Percentiles rank a stretch among this genome's conserved stretches.
Evolutionary conservation across 2,329 filamentous ascomycete species (phyloP).

Genomic region (Arthrobotrys pseudoclavata): DNA sequence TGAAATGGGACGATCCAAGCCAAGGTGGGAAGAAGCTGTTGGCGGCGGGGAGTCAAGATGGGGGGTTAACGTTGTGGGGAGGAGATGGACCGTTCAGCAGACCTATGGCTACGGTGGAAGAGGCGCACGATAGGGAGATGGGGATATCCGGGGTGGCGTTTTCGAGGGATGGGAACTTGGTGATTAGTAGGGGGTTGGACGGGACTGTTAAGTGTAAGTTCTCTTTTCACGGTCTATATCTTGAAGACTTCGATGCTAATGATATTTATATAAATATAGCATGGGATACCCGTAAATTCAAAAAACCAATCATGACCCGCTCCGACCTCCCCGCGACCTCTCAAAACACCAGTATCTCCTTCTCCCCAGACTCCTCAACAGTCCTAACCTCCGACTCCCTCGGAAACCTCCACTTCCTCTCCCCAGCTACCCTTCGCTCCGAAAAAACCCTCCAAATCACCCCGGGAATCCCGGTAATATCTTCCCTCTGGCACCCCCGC

Average conservation of each 20-base stretch:
- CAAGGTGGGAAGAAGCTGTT: constrained; percentile 83
- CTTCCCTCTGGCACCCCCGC: constrained; percentile 90
- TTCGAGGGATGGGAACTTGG: constrained; percentile 88
- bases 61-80: constrained; percentile 89
- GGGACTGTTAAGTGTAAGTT: constrained; percentile 80
- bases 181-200: constrained; percentile 86
- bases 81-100: constrained; percentile 83
- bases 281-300: constrained; percentile 98
- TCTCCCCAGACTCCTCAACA: constrained; percentile 84
- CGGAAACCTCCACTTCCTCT: constrained; percentile 91
- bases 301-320: constrained; percentile 83
- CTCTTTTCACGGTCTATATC: not conserved
- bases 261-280: constrained; percentile 66
- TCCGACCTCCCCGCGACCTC: constrained; percentile 84
- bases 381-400: constrained; percentile 90
- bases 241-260: constrained; percentile 20
- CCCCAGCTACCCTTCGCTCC: constrained; percentile 87
- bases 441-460: constrained; percentile 92
- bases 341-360: constrained; percentile 86
- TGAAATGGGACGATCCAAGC: constrained; percentile 81
- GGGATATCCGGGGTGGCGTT: constrained; percentile 95
- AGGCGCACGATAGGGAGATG: constrained; percentile 84
- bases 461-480: constrained; percentile 82
- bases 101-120: constrained; percentile 83
- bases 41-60: constrained; percentile 86